phyloP scores from a whole-genome alignment of 176 grass and related monocot species.

The Carex myosuroides region DNA sequence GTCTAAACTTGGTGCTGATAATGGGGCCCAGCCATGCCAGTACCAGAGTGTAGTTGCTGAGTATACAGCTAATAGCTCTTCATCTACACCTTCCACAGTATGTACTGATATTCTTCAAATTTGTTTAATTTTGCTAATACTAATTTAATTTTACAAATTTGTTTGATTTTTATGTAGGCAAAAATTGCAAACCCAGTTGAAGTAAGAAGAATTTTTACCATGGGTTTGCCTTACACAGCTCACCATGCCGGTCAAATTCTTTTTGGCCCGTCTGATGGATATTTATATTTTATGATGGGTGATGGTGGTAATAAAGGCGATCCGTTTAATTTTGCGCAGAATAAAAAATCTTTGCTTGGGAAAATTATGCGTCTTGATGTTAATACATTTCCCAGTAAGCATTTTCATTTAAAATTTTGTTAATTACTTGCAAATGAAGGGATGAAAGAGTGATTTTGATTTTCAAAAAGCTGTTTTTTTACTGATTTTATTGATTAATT shows the following conservation, averaged over 20 bases:
- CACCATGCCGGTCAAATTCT: conserved; percentile 77
- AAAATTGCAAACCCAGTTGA: conserved; percentile 60
- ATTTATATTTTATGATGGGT: conserved; percentile 93
- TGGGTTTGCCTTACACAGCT: conserved; percentile 59
- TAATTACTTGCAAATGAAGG: no score
- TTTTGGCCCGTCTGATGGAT: conserved; percentile 75
- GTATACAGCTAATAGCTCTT: conserved; percentile 67
- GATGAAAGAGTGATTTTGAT: no score
- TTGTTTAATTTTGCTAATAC: not conserved
- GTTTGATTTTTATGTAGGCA: conserved; percentile 33
- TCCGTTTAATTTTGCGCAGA: conserved; percentile 87
- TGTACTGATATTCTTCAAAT: conserved; percentile 5
- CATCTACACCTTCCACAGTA: conserved; percentile 65
- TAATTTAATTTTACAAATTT: not conserved
- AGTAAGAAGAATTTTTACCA: conserved; percentile 76
- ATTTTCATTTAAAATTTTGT: no score
- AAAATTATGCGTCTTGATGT: conserved; percentile 82
- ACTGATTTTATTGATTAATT: not conserved
- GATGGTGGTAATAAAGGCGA: conserved; percentile 87
- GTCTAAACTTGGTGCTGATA: conserved; percentile 50
- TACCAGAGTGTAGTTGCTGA: conserved; percentile 68
- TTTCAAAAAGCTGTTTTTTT: no score
- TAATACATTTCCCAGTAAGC: conserved; percentile 50
- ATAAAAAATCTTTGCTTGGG: conserved; percentile 78
- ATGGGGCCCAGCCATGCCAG: conserved; percentile 82